These are phyloP conservation scores for Sedum album DNA, from an alignment of 164 flowering plant genomes.

Conservation along the genomic window DNA sequence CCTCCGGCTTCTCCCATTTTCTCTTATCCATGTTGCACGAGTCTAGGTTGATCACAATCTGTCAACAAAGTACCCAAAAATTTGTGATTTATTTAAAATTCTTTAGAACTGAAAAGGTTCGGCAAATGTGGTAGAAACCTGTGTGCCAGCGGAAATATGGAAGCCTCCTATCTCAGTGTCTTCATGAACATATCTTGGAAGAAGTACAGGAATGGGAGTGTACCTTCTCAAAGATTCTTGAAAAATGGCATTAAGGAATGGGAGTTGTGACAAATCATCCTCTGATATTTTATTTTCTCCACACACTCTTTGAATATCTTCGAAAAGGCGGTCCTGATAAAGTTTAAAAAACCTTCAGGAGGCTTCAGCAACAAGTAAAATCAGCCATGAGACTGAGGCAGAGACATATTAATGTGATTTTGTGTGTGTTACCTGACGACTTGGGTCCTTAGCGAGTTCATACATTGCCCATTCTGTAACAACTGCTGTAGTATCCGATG, in stretches of 20 bases:
- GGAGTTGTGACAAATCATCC: too few species aligned
- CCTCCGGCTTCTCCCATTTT: conserved; percentile 67
- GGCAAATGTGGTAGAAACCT: conserved; percentile 29
- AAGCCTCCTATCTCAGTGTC: conserved; percentile 83
- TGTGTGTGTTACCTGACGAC: conserved; percentile 58
- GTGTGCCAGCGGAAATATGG: conserved; percentile 63
- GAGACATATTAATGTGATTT: too few species aligned
- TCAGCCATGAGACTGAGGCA: neutral
- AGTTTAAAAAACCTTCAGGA: conserved; percentile 4
- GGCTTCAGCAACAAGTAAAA: neutral
- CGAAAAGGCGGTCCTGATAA: conserved; percentile 44
- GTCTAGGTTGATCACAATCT: conserved; percentile 80
- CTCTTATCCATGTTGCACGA: too few species aligned
- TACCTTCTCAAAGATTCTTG: conserved; percentile 94
- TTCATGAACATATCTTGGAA: too few species aligned
- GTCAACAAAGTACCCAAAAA: conserved; percentile 1
- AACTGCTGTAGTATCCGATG: conserved; percentile 71
- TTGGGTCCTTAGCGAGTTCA: conserved; percentile 61
- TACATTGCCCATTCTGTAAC: conserved; percentile 88
- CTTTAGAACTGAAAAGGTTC: neutral
- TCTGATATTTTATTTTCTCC: conserved; percentile 50
- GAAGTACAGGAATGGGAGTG: too few species aligned
- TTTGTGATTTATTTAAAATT: too few species aligned
- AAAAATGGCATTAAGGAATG: conserved; percentile 54
- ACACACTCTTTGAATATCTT: conserved; percentile 50